phyloP scores from a whole-genome alignment of 2,329 filamentous ascomycete genomes.

The Pyrenophora seminiperda region DNA sequence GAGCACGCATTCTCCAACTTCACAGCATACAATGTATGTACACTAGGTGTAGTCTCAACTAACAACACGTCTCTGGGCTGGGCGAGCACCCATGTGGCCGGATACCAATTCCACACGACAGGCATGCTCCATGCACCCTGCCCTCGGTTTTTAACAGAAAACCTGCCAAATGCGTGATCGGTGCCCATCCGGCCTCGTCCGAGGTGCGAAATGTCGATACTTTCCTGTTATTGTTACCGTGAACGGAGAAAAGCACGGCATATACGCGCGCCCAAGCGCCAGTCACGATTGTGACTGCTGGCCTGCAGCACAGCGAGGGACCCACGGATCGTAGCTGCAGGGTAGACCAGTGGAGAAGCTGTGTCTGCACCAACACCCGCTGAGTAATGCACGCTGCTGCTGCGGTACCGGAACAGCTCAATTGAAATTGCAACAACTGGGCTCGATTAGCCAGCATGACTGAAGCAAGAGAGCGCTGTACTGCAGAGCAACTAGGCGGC shows the following conservation, averaged over 20 bases:
- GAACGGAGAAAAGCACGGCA: not conserved
- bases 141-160: slow-evolving; percentile 10
- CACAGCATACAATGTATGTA: not conserved
- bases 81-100: slow-evolving; percentile 1
- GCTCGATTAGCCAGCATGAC: not conserved
- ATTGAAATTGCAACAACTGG: not conserved
- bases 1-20: not conserved
- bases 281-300: slow-evolving; percentile 13
- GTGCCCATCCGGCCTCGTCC: slow-evolving; percentile 26
- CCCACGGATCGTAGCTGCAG: slow-evolving; percentile 16
- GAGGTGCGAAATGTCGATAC: slow-evolving; percentile 15
- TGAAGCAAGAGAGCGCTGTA: too few species aligned
- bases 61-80: too few species aligned
- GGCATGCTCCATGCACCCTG: slow-evolving; percentile 8
- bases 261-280: slow-evolving; percentile 11
- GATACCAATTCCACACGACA: slow-evolving; percentile 8
- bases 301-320: slow-evolving; percentile 9
- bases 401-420: slow-evolving; percentile 7
- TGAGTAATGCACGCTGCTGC: slow-evolving; percentile 7
- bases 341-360: slow-evolving; percentile 7
- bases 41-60: too few species aligned
- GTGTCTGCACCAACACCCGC: not conserved
- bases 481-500: not conserved
- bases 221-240: slow-evolving; percentile 8
- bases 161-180: slow-evolving; percentile 21